Evolutionary conservation across 2,329 filamentous ascomycete species (phyloP).

Genomic region (Alternaria sp.): DNA sequence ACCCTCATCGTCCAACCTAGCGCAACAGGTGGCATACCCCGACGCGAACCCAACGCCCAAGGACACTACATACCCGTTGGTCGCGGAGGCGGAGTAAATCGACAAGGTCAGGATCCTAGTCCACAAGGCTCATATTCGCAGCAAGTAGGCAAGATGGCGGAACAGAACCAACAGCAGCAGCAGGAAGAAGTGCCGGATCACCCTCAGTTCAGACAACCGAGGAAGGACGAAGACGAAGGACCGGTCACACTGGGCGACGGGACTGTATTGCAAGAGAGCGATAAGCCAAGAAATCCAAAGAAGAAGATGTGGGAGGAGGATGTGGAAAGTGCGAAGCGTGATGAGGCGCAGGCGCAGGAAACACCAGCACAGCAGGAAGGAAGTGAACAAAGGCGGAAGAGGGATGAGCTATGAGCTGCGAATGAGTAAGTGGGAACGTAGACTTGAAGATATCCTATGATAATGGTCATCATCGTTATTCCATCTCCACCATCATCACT

Average conservation of each 20-base stretch:
- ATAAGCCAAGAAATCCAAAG: conserved; percentile 60
- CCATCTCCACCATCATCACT: not conserved
- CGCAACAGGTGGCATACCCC: conserved; percentile 48
- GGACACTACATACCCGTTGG: conserved; percentile 55
- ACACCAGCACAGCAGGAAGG: conserved; percentile 14
- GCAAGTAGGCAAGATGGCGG: conserved; percentile 27
- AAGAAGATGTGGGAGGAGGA: conserved; percentile 67
- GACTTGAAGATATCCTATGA: not conserved
- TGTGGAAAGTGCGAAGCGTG: conserved; percentile 41
- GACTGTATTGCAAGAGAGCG: conserved; percentile 51
- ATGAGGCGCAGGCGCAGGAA: conserved; percentile 24
- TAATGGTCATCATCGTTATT: not conserved
- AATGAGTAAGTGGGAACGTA: not conserved
- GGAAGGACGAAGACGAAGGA: conserved; percentile 34
- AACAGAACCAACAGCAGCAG: conserved; percentile 30
- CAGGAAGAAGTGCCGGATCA: conserved; percentile 30
- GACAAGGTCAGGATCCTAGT: conserved; percentile 50
- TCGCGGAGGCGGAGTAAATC: conserved; percentile 56
- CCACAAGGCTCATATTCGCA: conserved; percentile 47
- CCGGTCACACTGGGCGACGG: conserved; percentile 54
- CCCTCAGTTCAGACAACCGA: conserved; percentile 32
- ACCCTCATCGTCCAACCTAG: conserved; percentile 55
- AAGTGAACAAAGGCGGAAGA: conserved; percentile 14
- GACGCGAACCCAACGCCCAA: conserved; percentile 38
- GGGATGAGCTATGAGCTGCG: conserved; percentile 31